Base-by-base conservation (phyloP, 306 rosid genomes). In the Pterocarpus macrocarpus region DNA sequence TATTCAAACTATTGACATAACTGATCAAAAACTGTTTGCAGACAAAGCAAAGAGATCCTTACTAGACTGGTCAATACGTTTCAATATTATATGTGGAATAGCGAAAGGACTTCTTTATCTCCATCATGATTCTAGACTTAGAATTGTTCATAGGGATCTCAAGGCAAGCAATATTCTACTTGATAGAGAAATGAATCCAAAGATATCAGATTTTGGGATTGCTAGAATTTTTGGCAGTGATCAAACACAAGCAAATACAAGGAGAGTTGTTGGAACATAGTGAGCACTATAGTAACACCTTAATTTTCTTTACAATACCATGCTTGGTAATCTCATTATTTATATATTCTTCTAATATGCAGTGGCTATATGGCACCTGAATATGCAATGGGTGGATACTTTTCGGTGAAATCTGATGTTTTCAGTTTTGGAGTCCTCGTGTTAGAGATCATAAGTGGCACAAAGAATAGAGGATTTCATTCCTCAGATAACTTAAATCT, bases 191-290 rank as follows among this genome's bases (percentile, higher is more conserved):
- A 75, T 89, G 86, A 83, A 81, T 1, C 93, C 93, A 10, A 91
- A 87, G 81, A 91, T 89, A 71, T 91, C 93, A 3, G 95, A 91
- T 35, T 91, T 91, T 81, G 95, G 95, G 12, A 87, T 87, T 86
- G 95, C 95, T 9, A 84, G 89, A 80, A 87, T 91, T 45, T 88
- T 91, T 71, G 71, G 80, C 33, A 83, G 52, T 9, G 86, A 89
- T 73, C 90, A 91, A 8, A 86, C 88, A 15, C 88, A 87, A 76
- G 90, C 93, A 1, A 86, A 86, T 50, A 91, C 95, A 62, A 45
- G 3, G 52, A 87, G 87, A 85, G 86, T 91, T 9, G 95, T 89
- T 28, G 95, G 93, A 79, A 91, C 93, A 72, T 89, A 89, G 95
- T 91, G 57, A 89, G 92, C 86, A 52, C 47, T 64, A 56, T 33